Conservation (phyloP, 352 stramenopile species). For the Globisporangium carolinianum region DNA sequence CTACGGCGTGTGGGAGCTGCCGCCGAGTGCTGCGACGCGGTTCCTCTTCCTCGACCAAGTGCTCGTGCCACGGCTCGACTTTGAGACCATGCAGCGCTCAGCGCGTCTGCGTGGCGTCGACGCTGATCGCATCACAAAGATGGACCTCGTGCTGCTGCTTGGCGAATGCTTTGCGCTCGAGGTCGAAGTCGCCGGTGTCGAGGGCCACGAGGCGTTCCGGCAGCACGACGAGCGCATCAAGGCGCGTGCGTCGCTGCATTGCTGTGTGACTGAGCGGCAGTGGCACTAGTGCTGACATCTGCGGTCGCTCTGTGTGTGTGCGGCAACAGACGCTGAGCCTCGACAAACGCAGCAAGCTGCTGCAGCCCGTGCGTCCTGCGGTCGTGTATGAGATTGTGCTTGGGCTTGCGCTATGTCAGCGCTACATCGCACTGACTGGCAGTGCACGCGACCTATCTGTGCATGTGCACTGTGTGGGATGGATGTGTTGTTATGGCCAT, state of each 20-base stretch:
- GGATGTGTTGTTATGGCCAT: background rate
- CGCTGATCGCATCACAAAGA: constrained; percentile 78
- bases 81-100: constrained; percentile 65
- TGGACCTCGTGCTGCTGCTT: constrained; percentile 76
- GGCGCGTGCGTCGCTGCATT: constrained; percentile 14
- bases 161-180: constrained; percentile 86
- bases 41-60: constrained; percentile 85
- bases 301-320: background rate
- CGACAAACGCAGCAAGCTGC: constrained; percentile 22
- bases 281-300: background rate
- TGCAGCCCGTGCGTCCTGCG: constrained; percentile 27
- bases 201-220: constrained; percentile 38
- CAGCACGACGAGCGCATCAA: constrained; percentile 35
- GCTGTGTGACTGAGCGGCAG: too few relatives aligned
- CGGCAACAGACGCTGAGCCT: constrained; percentile 18
- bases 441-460: too few relatives aligned
- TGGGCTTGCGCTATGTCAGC: too few relatives aligned
- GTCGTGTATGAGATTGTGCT: too few relatives aligned
- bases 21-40: constrained; percentile 70
- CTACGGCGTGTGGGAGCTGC: constrained; percentile 83
- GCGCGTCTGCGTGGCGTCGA: constrained; percentile 61
- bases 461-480: background rate
- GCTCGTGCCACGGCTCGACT: constrained; percentile 65
- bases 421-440: too few relatives aligned
- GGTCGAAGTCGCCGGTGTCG: constrained; percentile 35